Percentiles rank a stretch among this genome's conserved stretches.
Conservation (phyloP, 495 filamentous ascomycete species). For the Lophiostoma macrostomum region DNA sequence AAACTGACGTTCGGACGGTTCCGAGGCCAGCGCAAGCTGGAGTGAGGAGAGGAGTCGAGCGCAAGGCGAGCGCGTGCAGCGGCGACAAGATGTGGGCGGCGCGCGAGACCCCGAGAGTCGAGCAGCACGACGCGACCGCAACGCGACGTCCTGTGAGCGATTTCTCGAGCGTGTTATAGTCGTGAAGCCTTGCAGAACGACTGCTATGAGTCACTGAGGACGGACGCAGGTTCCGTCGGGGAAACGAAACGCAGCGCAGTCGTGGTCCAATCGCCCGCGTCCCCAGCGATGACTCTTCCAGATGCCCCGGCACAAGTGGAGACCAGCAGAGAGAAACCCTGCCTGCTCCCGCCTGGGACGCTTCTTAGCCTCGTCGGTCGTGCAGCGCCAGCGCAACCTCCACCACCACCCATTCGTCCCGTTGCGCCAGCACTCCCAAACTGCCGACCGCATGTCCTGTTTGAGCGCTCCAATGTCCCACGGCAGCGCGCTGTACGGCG, state of each 20-base stretch:
- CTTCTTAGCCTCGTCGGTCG: neutral
- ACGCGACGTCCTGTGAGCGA: constrained; percentile 19
- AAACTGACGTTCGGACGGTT: constrained; percentile 24
- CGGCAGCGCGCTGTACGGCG: constrained; percentile 12
- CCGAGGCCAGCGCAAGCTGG: neutral
- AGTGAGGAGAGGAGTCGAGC: neutral
- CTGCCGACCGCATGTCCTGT: constrained; percentile 25
- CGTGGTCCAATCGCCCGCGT: constrained; percentile 21
- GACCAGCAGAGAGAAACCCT: constrained; percentile 1
- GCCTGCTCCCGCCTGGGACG: neutral
- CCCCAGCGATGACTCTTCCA: constrained; percentile 23
- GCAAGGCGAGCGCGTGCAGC: neutral
- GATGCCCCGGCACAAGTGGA: too few species aligned
- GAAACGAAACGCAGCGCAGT: constrained; percentile 21
- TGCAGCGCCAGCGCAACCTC: constrained; percentile 19
- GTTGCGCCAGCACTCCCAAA: constrained; percentile 14
- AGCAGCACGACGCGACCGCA: constrained; percentile 2
- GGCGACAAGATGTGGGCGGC: constrained; percentile 21
- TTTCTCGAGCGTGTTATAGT: constrained; percentile 33
- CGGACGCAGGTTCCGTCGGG: constrained; percentile 1
- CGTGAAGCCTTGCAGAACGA: constrained; percentile 11
- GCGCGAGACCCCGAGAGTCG: constrained; percentile 22
- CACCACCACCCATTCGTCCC: constrained; percentile 23
- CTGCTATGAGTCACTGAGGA: constrained; percentile 28
- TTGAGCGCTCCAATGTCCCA: too few species aligned